A percentile compares a stretch with the other conserved stretches of the same genome.
phyloP scores from a whole-genome alignment of 2,329 filamentous ascomycete genomes.

The Colletotrichum aenigma region DNA sequence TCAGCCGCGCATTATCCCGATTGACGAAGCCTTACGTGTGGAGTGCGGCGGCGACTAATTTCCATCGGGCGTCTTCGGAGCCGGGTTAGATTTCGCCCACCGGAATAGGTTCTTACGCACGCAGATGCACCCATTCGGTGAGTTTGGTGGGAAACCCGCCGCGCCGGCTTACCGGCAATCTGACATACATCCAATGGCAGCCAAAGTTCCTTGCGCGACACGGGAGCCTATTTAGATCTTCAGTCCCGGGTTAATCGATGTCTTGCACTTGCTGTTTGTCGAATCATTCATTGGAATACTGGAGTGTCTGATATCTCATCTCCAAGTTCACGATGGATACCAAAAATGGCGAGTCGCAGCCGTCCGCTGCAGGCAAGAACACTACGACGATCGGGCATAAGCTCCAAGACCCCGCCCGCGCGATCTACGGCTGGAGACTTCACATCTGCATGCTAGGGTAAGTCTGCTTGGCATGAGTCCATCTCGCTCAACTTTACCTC shows the following conservation, averaged over 20 bases:
- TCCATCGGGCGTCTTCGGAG: neutral
- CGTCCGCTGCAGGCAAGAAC: neutral
- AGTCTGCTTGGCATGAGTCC: neutral
- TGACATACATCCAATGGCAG: neutral
- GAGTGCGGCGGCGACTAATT: neutral
- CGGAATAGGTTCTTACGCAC: neutral
- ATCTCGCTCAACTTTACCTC: neutral
- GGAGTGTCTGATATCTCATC: neutral
- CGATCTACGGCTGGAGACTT: neutral
- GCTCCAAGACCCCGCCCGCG: neutral
- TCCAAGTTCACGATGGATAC: neutral
- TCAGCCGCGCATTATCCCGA: neutral
- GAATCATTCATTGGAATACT: fast-evolving
- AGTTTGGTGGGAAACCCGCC: neutral
- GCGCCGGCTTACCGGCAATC: neutral
- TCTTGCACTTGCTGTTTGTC: neutral
- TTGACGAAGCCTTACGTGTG: neutral
- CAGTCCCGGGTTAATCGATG: neutral
- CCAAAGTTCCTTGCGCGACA: neutral
- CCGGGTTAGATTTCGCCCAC: neutral
- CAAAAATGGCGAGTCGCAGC: neutral
- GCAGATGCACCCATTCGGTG: neutral
- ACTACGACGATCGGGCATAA: neutral
- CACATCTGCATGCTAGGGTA: neutral
- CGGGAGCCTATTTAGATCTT: neutral